These are phyloP conservation scores for Babesia divergens DNA, from an alignment of 169 alveolate species.

Conservation along the genomic window DNA sequence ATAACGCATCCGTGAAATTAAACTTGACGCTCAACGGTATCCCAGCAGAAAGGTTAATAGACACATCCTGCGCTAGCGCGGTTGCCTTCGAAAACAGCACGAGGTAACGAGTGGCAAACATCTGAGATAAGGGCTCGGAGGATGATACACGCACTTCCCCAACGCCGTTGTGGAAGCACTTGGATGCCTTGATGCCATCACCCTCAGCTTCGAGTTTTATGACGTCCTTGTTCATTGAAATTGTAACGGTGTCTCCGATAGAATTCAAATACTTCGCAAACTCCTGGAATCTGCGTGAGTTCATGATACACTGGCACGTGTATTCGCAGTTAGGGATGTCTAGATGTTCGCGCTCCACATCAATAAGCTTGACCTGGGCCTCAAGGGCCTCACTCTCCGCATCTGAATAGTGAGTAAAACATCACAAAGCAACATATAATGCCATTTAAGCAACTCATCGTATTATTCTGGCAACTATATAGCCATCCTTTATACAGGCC, in stretches of 20 bases:
- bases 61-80: constrained; percentile 79
- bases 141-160: constrained; percentile 77
- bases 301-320: constrained; percentile 79
- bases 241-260: constrained; percentile 80
- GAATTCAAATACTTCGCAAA: constrained; percentile 79
- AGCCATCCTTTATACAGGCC: too few relatives aligned
- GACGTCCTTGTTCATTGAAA: constrained; percentile 78
- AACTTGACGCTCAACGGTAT: constrained; percentile 77
- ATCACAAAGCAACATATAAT: too few relatives aligned
- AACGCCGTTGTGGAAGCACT: constrained; percentile 77
- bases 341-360: constrained; percentile 79
- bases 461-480: too few relatives aligned
- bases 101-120: constrained; percentile 80
- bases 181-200: constrained; percentile 77
- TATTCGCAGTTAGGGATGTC: constrained; percentile 81
- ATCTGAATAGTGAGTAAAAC: too few relatives aligned
- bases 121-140: constrained; percentile 78
- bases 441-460: too few relatives aligned
- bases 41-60: constrained; percentile 79
- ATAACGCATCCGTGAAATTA: constrained; percentile 60
- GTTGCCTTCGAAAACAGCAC: constrained; percentile 81
- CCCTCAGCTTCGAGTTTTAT: constrained; percentile 81
- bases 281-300: constrained; percentile 78
- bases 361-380: constrained; percentile 77
- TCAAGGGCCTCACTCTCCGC: constrained; percentile 70